Base-by-base conservation (phyloP, 345 rosid species). In the Gossypium turneri region DNA sequence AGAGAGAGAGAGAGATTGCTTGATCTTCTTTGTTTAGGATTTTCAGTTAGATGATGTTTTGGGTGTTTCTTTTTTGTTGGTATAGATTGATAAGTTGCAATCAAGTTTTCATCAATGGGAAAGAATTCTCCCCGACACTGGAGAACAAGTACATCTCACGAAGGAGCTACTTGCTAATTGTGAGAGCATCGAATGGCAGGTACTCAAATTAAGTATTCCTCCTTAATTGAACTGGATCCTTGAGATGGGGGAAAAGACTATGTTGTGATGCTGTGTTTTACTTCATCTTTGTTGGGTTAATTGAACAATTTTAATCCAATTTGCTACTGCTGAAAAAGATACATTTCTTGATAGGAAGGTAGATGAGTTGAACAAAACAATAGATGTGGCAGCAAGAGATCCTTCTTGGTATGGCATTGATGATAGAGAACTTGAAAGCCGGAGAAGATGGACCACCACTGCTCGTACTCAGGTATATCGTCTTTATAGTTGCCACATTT, bases 101-200 rank as follows among this genome's bases (percentile, higher is more conserved):
- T 91, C 92, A 77, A 78, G 84, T 51, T 90, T 95, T 84, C 94
- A 87, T 78, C 92, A 86, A 81, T 92, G 97, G 99, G 98, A 93
- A 78, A 86, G 89, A 60, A 78, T 78, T 75, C 79, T 87, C 74
- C 84, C 84, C 61, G 87, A 85, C 74, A 75, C 81, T 57, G 96
- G 88, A 44, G 98, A 90, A 68, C 92, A 86, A 79, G 81, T 73
- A 9, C 92, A 84, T 75, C 93, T 87, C 55, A 72, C 89, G 0
- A 88, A 85, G 83, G 93, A 93, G 86, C 84, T 95, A 34, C 79
- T 93, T 76, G 87, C 88, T 83, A 82, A 77, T 72, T 90, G 94
- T 76, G 94, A 87, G 85, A 95, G 98, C 92, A 85, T 93, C 44
- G 89, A 89, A 81, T 93, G 99, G 97, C 98, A 92, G 98, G 97